Percentiles rank a stretch among this genome's conserved stretches.
Conservation (phyloP, 805 yeast genomes). For the Suhomyces pyralidae region DNA sequence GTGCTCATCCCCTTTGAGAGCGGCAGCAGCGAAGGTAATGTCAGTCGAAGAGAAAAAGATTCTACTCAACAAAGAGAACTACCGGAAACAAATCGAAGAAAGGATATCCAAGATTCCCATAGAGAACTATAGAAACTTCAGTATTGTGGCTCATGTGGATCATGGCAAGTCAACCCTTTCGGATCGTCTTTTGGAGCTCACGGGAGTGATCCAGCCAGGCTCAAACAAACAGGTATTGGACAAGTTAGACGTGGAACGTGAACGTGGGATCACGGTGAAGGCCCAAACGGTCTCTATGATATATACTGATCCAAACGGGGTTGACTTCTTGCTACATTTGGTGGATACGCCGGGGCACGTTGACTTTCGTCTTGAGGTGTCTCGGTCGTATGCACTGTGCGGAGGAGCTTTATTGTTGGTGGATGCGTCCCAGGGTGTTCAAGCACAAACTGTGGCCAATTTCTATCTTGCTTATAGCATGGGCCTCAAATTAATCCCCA, state of each 20-base stretch:
- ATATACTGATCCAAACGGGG: constrained; percentile 53
- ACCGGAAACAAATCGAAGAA: constrained; percentile 39
- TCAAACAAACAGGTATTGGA: constrained; percentile 81
- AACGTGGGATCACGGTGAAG: constrained; percentile 93
- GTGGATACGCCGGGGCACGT: constrained; percentile 99
- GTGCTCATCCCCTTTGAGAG: neutral
- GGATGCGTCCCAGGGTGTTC: constrained; percentile 95
- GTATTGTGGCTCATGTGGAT: constrained; percentile 95
- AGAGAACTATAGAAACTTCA: constrained; percentile 80
- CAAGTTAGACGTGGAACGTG: constrained; percentile 89
- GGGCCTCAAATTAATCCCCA: constrained; percentile 79
- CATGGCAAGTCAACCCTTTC: constrained; percentile 87
- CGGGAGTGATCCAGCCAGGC: constrained; percentile 82
- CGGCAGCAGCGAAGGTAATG: constrained; percentile 6
- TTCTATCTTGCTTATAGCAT: constrained; percentile 85
- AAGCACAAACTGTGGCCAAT: constrained; percentile 98
- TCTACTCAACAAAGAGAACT: constrained; percentile 31
- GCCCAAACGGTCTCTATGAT: constrained; percentile 97
- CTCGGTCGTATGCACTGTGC: constrained; percentile 92
- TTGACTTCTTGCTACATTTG: constrained; percentile 80
- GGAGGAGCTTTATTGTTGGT: constrained; percentile 88
- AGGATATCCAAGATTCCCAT: constrained; percentile 78
- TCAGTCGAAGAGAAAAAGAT: constrained; percentile 24
- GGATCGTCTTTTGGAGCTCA: constrained; percentile 81
- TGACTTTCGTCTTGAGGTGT: constrained; percentile 90